A percentile compares a stretch with the other conserved stretches of the same genome.
Evolutionary conservation across 1,284 basidiomycete species (phyloP).

Genomic region (Cryptococcus maquisensis): DNA sequence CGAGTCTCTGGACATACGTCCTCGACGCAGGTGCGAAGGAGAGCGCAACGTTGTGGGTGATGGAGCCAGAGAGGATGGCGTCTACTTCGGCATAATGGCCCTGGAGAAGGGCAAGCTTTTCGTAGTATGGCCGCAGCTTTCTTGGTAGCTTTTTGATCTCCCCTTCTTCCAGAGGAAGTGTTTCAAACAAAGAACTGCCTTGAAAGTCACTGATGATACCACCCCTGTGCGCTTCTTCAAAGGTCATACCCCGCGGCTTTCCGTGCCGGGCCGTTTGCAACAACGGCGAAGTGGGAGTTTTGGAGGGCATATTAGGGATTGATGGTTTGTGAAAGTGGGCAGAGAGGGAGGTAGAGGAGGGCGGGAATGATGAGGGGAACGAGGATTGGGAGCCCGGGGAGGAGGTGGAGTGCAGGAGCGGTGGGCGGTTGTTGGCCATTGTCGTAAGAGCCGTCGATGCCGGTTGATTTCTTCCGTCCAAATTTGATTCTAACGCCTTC

Average conservation of each 20-base stretch:
- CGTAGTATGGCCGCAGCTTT: constrained; percentile 44
- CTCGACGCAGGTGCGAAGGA: constrained; percentile 25
- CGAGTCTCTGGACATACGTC: constrained; percentile 12
- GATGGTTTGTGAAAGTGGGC: too few relatives aligned
- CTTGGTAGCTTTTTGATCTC: constrained; percentile 36
- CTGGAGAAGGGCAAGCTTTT: constrained; percentile 32
- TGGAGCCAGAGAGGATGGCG: constrained; percentile 38
- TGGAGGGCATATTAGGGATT: too few relatives aligned
- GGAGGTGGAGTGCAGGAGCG: too few relatives aligned
- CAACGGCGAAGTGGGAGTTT: too few relatives aligned
- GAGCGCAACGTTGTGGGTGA: constrained; percentile 39
- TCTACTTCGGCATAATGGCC: constrained; percentile 47
- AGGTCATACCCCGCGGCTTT: constrained; percentile 16
- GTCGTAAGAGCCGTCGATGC: too few relatives aligned
- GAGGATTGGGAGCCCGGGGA: too few relatives aligned
- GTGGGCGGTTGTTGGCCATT: too few relatives aligned
- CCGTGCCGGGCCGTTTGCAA: background rate
- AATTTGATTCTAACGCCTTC: too few relatives aligned
- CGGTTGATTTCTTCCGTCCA: too few relatives aligned
- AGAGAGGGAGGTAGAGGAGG: too few relatives aligned
- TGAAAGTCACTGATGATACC: constrained; percentile 34
- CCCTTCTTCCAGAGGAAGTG: constrained; percentile 29
- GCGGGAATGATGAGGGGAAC: too few relatives aligned
- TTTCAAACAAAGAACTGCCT: constrained; percentile 32
- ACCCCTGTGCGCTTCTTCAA: constrained; percentile 23